These are phyloP conservation scores for Lasiodiplodia theobromae DNA, from an alignment of 2,329 filamentous ascomycete species.

Conservation along the genomic window DNA sequence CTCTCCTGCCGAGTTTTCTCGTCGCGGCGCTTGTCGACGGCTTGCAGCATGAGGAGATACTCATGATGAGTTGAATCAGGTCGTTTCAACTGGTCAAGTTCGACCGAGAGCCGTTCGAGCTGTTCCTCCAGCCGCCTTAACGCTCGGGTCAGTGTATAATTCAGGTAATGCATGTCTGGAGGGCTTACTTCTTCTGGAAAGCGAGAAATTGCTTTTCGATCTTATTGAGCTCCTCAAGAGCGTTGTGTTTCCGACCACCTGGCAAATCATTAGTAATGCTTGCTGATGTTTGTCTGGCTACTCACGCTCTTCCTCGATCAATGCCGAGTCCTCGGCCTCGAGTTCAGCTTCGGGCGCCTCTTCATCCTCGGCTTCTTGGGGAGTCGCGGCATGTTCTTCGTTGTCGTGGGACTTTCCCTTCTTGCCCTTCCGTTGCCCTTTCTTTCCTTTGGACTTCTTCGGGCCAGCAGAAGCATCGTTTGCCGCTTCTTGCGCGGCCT, in stretches of 20 bases:
- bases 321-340: constrained; percentile 48
- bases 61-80: constrained; percentile 80
- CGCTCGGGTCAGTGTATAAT: not conserved
- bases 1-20: constrained; percentile 81
- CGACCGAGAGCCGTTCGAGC: constrained; percentile 77
- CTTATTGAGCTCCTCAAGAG: constrained; percentile 77
- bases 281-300: constrained; percentile 23
- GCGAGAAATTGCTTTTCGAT: constrained; percentile 90
- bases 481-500: constrained; percentile 7
- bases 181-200: constrained; percentile 76
- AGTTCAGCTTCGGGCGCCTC: constrained; percentile 51
- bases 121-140: constrained; percentile 85
- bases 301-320: constrained; percentile 48
- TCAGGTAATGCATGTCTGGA: too few relatives aligned
- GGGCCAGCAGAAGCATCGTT: not conserved
- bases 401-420: constrained; percentile 23
- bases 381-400: constrained; percentile 37
- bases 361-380: constrained; percentile 12
- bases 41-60: constrained; percentile 87
- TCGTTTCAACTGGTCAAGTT: constrained; percentile 66
- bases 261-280: constrained; percentile 44
- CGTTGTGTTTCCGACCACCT: constrained; percentile 74
- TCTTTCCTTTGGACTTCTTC: constrained; percentile 26
- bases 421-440: constrained; percentile 27
- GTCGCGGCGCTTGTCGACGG: constrained; percentile 80